Percentiles rank a stretch among this genome's conserved stretches.
Conservation (phyloP, 371 early-diverging fungal genomes). For the Syncephalastrum sp. region DNA sequence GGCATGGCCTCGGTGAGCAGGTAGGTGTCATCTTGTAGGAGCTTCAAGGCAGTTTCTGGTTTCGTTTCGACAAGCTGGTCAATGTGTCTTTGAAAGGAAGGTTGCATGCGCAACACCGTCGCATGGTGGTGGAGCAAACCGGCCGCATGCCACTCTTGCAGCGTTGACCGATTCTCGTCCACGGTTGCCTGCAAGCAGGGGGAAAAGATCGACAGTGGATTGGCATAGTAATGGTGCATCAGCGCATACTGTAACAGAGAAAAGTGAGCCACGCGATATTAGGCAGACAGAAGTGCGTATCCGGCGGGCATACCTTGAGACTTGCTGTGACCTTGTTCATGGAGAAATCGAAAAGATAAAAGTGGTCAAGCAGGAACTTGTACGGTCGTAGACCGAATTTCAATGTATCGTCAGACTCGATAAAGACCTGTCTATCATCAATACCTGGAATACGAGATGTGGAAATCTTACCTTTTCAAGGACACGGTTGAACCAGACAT, state of each 20-base stretch:
- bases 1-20: constrained; percentile 43
- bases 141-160: constrained; percentile 29
- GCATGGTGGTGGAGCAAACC: constrained; percentile 47
- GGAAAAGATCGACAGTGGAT: constrained; percentile 78
- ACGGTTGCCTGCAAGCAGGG: constrained; percentile 26
- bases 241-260: constrained; percentile 63
- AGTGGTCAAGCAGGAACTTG: constrained; percentile 76
- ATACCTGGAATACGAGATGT: not conserved
- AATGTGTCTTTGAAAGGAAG: constrained; percentile 63
- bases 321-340: constrained; percentile 68
- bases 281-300: not conserved
- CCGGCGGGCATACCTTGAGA: constrained; percentile 56
- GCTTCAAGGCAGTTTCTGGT: constrained; percentile 44
- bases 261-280: not conserved
- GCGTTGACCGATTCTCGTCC: constrained; percentile 22
- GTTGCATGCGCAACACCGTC: constrained; percentile 73
- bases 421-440: constrained; percentile 46
- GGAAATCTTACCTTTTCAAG: constrained; percentile 53
- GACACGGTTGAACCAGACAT: constrained; percentile 76
- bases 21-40: constrained; percentile 58
- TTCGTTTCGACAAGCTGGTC: constrained; percentile 44
- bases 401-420: constrained; percentile 48
- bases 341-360: constrained; percentile 76
- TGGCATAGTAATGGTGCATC: constrained; percentile 86
- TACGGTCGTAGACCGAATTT: constrained; percentile 71